Evolutionary conservation across 345 rosid genomes (phyloP), one percentile per base, ranked within the genome.

Genomic region (Lepidium sativum): DNA sequence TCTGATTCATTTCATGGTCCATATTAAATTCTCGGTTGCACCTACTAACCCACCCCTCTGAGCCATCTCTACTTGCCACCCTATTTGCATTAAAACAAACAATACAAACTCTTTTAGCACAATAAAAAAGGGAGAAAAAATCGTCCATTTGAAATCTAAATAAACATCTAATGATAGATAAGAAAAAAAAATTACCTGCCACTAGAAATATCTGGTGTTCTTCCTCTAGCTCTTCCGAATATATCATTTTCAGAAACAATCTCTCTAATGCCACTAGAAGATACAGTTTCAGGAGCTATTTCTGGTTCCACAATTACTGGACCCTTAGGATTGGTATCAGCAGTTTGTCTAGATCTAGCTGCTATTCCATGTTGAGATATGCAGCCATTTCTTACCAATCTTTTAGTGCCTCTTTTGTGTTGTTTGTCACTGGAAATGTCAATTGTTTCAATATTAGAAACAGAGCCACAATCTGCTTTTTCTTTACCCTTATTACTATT

Each of bases 371-470:
- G 67, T 1, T 94, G 97, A 74, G 96, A 87, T 31, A 92, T 92
- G 76, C 88, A 89, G 33, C 98, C 98, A 71, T 87, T 78, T 64
- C 92, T 74, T n/a, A 89, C 98, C 78, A 92, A 78, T 68, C 87
- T 79, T 73, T 75, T 92, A 43, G 75, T 79, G 62, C 90, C 79
- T 23, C 60, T 60, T 37, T 55, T 66, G 42, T 37, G 78, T 51
- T 50, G 61, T 50, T 56, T 71, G 60, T 51, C 77, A 76, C 75
- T 37, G 14, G 82, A 74, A 17, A 78, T 52, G 70, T 69, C 72
- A 65, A 77, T 62, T 35, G 57, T 79, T 74, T 78, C 83, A 62
- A 69, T 77, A 57, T 63, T 59, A 44, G 63, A 31, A 72, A 58
- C 65, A 45, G 82, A 83, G 72, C 68, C 70, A 57, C 72, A 52